These are phyloP conservation scores for Candida maris DNA, from an alignment of 805 yeast species.

Conservation along the genomic window DNA sequence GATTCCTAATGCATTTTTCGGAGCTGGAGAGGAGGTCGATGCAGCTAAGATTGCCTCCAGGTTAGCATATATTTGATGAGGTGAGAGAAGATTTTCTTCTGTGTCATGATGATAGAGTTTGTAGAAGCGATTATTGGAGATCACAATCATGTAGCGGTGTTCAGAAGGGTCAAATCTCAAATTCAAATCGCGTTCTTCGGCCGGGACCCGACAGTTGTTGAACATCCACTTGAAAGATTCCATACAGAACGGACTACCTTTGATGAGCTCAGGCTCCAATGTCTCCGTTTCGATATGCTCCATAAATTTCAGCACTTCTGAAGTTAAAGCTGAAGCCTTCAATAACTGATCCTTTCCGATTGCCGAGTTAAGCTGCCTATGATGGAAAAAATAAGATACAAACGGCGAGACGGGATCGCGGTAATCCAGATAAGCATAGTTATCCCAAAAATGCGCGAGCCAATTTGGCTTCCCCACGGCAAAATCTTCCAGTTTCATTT, in stretches of 20 bases:
- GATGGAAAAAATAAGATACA: conserved; percentile 85
- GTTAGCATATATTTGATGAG: conserved; percentile 52
- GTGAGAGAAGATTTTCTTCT: conserved; percentile 42
- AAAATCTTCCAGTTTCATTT: conserved; percentile 55
- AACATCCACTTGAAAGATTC: conserved; percentile 88
- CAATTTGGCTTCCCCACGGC: conserved; percentile 70
- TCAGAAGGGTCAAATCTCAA: conserved; percentile 39
- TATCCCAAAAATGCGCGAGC: conserved; percentile 92
- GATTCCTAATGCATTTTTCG: conserved; percentile 64
- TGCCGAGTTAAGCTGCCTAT: conserved; percentile 58
- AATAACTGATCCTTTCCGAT: conserved; percentile 61
- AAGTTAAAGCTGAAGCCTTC: conserved; percentile 74
- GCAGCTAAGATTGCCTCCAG: conserved; percentile 50
- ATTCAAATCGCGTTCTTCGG: conserved; percentile 58
- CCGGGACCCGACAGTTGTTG: conserved; percentile 84
- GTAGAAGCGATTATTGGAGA: conserved; percentile 75
- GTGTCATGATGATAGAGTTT: conserved; percentile 60
- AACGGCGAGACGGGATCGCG: conserved; percentile 94
- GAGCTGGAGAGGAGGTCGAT: conserved; percentile 30
- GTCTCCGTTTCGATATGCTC: conserved; percentile 63
- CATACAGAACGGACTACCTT: conserved; percentile 86
- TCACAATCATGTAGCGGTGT: conserved; percentile 68
- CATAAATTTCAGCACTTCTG: conserved; percentile 66
- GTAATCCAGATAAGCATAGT: conserved; percentile 84
- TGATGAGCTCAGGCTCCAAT: conserved; percentile 75